Evolutionary conservation across 2,329 filamentous ascomycete species (phyloP), one percentile per base, ranked within the genome.

Genomic region (Talaromyces sp.): DNA sequence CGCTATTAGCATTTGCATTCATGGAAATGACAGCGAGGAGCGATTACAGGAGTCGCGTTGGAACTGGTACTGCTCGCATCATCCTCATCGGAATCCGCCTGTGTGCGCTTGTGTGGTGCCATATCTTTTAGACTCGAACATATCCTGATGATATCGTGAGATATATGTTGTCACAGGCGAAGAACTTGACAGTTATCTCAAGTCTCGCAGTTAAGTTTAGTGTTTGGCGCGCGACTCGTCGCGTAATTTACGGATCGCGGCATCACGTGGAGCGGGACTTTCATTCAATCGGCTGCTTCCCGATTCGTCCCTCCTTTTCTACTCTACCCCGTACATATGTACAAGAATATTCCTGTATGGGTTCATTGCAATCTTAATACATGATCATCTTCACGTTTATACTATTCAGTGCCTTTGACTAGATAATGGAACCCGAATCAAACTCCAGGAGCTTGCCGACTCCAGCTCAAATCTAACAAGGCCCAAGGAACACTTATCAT

Each of bases 101-200:
- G 76, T 38, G 68, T 58, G n/a, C 81, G 78, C 70, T 83, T 83
- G 58, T 74, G 68, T 25, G 79, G 77, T 58, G 78, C 74, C 81
- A 83, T 83, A 61, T 34, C 51, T 40, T 63, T 60, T 61, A 59
- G 25, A 27, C 31, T 58, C 29, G 10, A 40, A 31, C 43, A 58
- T 58, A 11, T 38, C 34, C 25, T 58, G 38, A 19, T 31, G 8
- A 19, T 17, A 43, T 43, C 22, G 19, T n/a, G 5, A 22, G 8
- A 22, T 19, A 19, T 53, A 53, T 17, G 49, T 31, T 54, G 47
- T 15, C n/a, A 51, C 7, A 10, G 45, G n/a, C 5, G 7, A 29
- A 22, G 19, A 36, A 17, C 4, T 45, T 1, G 40, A 15, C n/a
- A 47, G 36, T 25, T 31, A 56, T 56, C 53, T 31, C n/a, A 56